A percentile compares a stretch with the other conserved stretches of the same genome.
phyloP scores from a whole-genome alignment of 371 early-diverging fungal genomes.

The Actinomortierella ambigua region DNA sequence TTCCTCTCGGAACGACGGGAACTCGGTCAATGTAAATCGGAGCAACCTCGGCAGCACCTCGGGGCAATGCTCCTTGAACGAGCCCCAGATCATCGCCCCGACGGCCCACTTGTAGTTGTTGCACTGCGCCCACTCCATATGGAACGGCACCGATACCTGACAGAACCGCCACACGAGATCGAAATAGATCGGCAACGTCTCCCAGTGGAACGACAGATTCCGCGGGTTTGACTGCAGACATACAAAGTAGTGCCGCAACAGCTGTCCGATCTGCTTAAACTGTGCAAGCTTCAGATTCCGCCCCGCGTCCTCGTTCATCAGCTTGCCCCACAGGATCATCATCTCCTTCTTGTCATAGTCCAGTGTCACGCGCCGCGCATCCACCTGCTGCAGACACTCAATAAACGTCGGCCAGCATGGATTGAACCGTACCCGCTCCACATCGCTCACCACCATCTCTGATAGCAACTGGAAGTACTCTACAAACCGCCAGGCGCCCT shows the following conservation, averaged over 20 bases:
- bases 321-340: conserved; percentile 37
- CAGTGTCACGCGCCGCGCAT: conserved; percentile 21
- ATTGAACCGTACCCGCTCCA: conserved; percentile 19
- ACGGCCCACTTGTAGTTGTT: conserved; percentile 39
- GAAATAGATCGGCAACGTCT: conserved; percentile 40
- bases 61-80: conserved; percentile 30
- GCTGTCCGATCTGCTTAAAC: conserved; percentile 15
- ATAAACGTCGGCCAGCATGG: conserved; percentile 26
- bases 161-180: conserved; percentile 34
- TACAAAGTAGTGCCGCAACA: conserved; percentile 35
- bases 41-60: conserved; percentile 25
- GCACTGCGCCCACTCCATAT: conserved; percentile 26
- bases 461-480: conserved; percentile 34
- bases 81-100: conserved; percentile 41
- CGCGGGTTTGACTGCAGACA: conserved; percentile 30
- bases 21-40: conserved; percentile 16
- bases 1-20: conserved; percentile 25
- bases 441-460: conserved; percentile 23
- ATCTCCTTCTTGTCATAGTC: conserved; percentile 47
- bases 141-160: conserved; percentile 12
- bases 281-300: conserved; percentile 16
- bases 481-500: conserved; percentile 25
- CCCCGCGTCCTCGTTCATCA: conserved; percentile 21
- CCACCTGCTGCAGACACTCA: conserved; percentile 20
- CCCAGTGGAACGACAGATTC: conserved; percentile 31